phyloP scores from a whole-genome alignment of 2,329 filamentous ascomycete genomes.

The Phoma sp. region DNA sequence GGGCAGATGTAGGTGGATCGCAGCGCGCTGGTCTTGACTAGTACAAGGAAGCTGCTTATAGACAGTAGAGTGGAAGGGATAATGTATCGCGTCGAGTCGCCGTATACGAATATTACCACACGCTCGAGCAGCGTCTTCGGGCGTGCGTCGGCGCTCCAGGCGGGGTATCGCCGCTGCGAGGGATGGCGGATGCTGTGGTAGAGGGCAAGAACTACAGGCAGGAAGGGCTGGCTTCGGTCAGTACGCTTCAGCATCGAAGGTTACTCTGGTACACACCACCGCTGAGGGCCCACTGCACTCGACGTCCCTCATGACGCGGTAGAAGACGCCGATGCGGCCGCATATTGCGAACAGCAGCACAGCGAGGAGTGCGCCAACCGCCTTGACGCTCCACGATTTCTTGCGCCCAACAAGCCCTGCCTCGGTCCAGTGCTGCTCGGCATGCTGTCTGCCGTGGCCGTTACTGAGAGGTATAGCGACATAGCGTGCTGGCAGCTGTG shows the following conservation, averaged over 20 bases:
- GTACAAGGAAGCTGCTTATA: conserved; percentile 39
- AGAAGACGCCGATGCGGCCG: conserved; percentile 40
- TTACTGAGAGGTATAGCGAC: conserved; percentile 40
- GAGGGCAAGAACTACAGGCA: conserved; percentile 42
- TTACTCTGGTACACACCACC: conserved; percentile 21
- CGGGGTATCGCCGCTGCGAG: conserved; percentile 33
- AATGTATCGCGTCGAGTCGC: conserved; percentile 41
- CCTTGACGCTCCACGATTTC: conserved; percentile 24
- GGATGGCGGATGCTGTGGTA: conserved; percentile 38
- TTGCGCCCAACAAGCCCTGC: conserved; percentile 23
- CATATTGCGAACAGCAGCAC: conserved; percentile 40
- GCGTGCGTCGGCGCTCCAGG: conserved; percentile 35
- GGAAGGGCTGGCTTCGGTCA: conserved; percentile 32
- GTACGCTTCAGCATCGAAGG: not conserved
- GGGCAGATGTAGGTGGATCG: conserved; percentile 45
- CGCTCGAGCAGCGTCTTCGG: conserved; percentile 32
- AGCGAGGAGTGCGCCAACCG: conserved; percentile 33
- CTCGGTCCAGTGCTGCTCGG: conserved; percentile 37
- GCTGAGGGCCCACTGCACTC: conserved; percentile 42
- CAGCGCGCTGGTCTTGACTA: conserved; percentile 35
- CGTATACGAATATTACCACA: conserved; percentile 34
- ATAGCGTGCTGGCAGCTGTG: conserved; percentile 31
- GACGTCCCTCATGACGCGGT: conserved; percentile 36
- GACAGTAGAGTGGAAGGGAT: conserved; percentile 38
- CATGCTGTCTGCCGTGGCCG: conserved; percentile 27